These are phyloP conservation scores for Stephanodiscus triporus DNA, from an alignment of 108 stramenopile species.

Conservation along the genomic window DNA sequence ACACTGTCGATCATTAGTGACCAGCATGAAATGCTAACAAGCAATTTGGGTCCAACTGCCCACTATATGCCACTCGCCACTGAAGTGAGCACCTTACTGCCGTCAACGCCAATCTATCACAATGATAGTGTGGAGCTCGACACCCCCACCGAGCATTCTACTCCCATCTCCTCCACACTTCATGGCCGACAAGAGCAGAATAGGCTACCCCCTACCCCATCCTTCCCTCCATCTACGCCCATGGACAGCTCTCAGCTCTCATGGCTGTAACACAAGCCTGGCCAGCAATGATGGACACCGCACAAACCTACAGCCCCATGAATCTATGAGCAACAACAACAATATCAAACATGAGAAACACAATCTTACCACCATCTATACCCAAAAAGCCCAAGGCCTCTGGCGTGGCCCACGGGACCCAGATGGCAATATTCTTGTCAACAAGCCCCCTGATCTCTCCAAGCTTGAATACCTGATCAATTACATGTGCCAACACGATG, in stretches of 20 bases:
- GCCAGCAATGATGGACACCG: too few relatives aligned
- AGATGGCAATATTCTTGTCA: too few relatives aligned
- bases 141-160: background rate
- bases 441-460: too few relatives aligned
- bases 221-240: background rate
- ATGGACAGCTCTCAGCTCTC: background rate
- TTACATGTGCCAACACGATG: too few relatives aligned
- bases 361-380: too few relatives aligned
- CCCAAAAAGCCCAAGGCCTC: too few relatives aligned
- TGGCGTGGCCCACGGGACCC: too few relatives aligned
- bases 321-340: too few relatives aligned
- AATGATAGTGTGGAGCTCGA: background rate
- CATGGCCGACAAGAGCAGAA: background rate
- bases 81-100: background rate
- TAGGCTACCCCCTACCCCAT: background rate
- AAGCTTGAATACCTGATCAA: too few relatives aligned
- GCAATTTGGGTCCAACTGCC: constrained; percentile 1
- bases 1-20: background rate
- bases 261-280: background rate
- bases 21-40: background rate
- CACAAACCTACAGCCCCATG: too few relatives aligned
- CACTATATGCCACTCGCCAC: background rate
- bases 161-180: background rate
- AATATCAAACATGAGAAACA: too few relatives aligned
- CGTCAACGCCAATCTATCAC: background rate